phyloP scores from a whole-genome alignment of 2,329 filamentous ascomycete genomes.

The Aspergillus novofumigatus region DNA sequence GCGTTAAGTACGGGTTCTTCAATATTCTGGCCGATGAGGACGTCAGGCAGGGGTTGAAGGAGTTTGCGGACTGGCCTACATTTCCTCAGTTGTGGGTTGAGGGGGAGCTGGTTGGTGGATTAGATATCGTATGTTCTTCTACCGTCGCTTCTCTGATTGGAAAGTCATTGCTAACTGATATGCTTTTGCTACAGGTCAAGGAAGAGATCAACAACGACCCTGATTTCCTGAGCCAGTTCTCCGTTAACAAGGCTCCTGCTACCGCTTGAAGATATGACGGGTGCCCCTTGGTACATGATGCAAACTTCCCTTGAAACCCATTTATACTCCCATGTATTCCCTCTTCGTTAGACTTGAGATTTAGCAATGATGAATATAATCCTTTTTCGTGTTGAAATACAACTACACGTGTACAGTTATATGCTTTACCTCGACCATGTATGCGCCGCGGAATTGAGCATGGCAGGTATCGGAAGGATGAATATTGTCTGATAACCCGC shows the following conservation, averaged over 20 bases:
- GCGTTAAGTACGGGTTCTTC: conserved; percentile 97
- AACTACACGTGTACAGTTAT: background rate
- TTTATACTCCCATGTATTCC: conserved; percentile 14
- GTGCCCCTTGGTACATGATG: background rate
- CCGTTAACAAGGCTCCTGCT: conserved; percentile 40
- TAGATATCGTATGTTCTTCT: conserved; percentile 78
- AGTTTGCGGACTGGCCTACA: conserved; percentile 97
- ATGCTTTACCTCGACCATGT: too few relatives aligned
- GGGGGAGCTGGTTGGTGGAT: conserved; percentile 83
- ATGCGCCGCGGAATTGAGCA: background rate
- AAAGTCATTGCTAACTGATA: conserved; percentile 10
- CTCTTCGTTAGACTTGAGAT: background rate
- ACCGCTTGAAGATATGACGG: conserved; percentile 9
- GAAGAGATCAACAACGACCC: conserved; percentile 83
- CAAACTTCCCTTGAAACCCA: background rate
- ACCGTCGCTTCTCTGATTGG: background rate
- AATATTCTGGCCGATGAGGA: conserved; percentile 98
- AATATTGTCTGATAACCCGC: too few relatives aligned
- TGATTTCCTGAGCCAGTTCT: conserved; percentile 74
- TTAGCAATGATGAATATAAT: background rate
- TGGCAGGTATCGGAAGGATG: too few relatives aligned
- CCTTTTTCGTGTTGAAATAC: background rate
- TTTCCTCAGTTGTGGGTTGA: conserved; percentile 92
- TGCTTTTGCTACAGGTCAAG: conserved; percentile 62
- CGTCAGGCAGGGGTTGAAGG: conserved; percentile 91